Conservation (phyloP, 805 yeast genomes). For the Candida golubevii region DNA sequence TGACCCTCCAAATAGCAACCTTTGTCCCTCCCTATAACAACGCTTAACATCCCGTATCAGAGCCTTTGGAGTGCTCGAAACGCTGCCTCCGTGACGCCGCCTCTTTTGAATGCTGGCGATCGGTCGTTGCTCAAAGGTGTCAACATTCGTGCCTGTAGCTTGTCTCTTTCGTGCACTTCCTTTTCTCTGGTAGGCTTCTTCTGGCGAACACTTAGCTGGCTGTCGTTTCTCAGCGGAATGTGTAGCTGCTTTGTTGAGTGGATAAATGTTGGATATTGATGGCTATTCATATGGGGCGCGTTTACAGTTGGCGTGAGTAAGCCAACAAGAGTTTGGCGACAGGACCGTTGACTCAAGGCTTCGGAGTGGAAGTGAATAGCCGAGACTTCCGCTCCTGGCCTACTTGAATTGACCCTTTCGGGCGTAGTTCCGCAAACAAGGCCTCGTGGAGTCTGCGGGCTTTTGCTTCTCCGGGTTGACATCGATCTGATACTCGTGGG, state of each 20-base stretch:
- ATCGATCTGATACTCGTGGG: too few species aligned
- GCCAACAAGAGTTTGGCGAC: constrained; percentile 2
- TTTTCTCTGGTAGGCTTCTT: too few species aligned
- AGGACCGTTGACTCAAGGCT: background rate
- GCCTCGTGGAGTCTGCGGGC: background rate
- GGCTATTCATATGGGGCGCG: constrained; percentile 8
- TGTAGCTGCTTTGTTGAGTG: constrained; percentile 1
- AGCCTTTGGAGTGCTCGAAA: too few species aligned
- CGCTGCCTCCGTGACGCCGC: too few species aligned
- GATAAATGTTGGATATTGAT: constrained; percentile 9
- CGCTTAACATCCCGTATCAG: too few species aligned
- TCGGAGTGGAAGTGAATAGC: background rate
- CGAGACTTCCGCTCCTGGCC: background rate
- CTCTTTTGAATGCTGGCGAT: too few species aligned
- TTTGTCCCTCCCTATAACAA: background rate
- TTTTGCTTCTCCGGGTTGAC: too few species aligned
- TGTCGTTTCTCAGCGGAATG: too few species aligned
- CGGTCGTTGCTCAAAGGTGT: too few species aligned
- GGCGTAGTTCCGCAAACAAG: background rate
- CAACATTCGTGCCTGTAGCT: too few species aligned
- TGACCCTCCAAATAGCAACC: background rate
- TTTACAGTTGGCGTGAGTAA: constrained; percentile 2
- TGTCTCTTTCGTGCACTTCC: too few species aligned
- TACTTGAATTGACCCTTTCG: background rate
- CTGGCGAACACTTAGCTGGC: too few species aligned